Percentiles rank a stretch among this genome's conserved stretches.
Conservation (phyloP, 176 grass and related monocot species). For the Aegilops bicornis region DNA sequence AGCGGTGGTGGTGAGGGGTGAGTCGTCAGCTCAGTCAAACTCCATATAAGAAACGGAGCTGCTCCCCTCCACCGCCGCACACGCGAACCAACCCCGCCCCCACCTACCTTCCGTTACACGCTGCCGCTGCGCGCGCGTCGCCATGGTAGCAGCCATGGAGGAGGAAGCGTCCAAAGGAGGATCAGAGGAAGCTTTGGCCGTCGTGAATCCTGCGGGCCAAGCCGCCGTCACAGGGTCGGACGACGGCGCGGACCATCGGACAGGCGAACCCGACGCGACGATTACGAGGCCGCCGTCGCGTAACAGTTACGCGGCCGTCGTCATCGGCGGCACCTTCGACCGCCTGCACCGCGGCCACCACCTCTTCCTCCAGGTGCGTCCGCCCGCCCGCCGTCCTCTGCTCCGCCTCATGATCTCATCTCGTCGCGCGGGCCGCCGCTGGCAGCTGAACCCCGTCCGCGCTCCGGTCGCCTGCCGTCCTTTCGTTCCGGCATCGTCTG, state of each 20-base stretch:
- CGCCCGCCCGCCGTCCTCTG: background rate
- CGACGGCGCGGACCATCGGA: background rate
- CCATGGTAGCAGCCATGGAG: background rate
- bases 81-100: background rate
- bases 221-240: background rate
- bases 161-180: background rate
- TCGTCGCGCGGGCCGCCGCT: background rate
- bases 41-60: background rate
- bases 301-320: constrained; percentile 42
- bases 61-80: constrained; percentile 7
- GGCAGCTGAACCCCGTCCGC: background rate
- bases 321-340: constrained; percentile 93
- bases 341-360: constrained; percentile 82
- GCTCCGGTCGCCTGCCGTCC: background rate
- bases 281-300: background rate
- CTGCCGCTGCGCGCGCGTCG: background rate
- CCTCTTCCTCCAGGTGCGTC: constrained; percentile 70
- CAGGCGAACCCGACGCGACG: background rate
- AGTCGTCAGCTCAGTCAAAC: background rate
- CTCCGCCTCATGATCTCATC: background rate
- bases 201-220: background rate
- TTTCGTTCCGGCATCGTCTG: background rate
- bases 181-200: background rate
- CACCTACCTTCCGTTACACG: background rate
- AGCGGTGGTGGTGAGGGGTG: background rate